These are phyloP conservation scores for Tetrahymena borealis DNA, from an alignment of 73 alveolate species.

Conservation along the genomic window DNA sequence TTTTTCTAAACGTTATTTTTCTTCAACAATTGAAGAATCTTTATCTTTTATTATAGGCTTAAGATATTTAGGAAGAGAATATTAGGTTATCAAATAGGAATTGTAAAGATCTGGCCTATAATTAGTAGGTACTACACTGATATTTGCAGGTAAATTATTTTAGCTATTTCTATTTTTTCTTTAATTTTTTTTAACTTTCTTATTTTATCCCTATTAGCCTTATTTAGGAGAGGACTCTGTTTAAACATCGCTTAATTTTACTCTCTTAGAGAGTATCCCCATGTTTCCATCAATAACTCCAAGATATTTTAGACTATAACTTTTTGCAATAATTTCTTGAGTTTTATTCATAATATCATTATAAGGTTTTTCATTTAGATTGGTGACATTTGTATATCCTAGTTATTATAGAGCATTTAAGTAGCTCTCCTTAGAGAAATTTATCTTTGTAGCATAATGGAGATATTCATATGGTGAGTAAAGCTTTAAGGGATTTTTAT, in stretches of 20 bases:
- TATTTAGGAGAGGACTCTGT: neutral
- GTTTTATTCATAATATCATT: neutral
- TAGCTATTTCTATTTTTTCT: neutral
- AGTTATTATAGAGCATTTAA: neutral
- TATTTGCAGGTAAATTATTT: neutral
- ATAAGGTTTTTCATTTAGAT: neutral
- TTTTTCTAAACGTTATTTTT: neutral
- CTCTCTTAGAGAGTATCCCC: neutral
- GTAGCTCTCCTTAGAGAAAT: neutral
- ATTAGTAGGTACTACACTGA: neutral
- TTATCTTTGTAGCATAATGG: neutral
- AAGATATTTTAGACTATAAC: neutral
- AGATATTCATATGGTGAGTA: neutral
- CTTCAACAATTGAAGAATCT: neutral
- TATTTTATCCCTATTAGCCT: neutral
- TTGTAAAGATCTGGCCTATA: neutral
- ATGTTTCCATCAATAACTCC: neutral
- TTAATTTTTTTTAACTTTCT: neutral
- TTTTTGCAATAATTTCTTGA: neutral
- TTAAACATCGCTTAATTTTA: neutral
- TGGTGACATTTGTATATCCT: neutral
- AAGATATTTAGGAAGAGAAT: neutral
- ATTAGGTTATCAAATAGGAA: neutral
- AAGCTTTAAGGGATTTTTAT: neutral
- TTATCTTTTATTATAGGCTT: neutral